A percentile compares a stretch with the other conserved stretches of the same genome.
These are phyloP conservation scores for Phytophthora vignae DNA, from an alignment of 352 stramenopile species.

Conservation along the genomic window DNA sequence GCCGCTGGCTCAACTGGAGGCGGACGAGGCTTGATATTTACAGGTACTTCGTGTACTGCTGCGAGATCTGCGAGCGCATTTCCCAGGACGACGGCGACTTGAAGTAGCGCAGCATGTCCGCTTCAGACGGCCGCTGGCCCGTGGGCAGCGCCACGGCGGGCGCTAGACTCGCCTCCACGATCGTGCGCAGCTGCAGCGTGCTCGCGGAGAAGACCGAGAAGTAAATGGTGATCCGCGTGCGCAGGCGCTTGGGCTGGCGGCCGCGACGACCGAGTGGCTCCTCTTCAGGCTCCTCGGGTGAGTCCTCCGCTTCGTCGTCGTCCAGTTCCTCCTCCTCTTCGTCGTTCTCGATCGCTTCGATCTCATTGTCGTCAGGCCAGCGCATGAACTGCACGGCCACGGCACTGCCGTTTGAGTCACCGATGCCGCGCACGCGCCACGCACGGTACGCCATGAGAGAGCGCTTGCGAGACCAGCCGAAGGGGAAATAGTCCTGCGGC, in stretches of 20 bases:
- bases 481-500: slow-evolving; percentile 70
- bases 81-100: slow-evolving; percentile 78
- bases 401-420: slow-evolving; percentile 55
- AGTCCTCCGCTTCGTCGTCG: slow-evolving; percentile 46
- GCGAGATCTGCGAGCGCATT: slow-evolving; percentile 65
- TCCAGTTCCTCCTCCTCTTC: slow-evolving; percentile 54
- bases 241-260: slow-evolving; percentile 40
- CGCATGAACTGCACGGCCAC: slow-evolving; percentile 72
- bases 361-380: slow-evolving; percentile 55
- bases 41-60: slow-evolving; percentile 66
- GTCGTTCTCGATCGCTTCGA: slow-evolving; percentile 43
- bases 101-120: slow-evolving; percentile 77
- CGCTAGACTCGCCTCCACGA: slow-evolving; percentile 71
- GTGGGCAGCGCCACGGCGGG: slow-evolving; percentile 31
- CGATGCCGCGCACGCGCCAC: slow-evolving; percentile 64
- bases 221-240: slow-evolving; percentile 71
- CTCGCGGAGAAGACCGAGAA: slow-evolving; percentile 62
- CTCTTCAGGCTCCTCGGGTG: slow-evolving; percentile 57
- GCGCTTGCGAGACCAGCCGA: slow-evolving; percentile 54
- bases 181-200: slow-evolving; percentile 62
- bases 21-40: slow-evolving; percentile 24
- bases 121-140: slow-evolving; percentile 49
- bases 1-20: not conserved
- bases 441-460: slow-evolving; percentile 70
- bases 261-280: slow-evolving; percentile 44